Base-by-base conservation (phyloP, 192 early-diverging fungal species). In the Coemansia sp. region DNA sequence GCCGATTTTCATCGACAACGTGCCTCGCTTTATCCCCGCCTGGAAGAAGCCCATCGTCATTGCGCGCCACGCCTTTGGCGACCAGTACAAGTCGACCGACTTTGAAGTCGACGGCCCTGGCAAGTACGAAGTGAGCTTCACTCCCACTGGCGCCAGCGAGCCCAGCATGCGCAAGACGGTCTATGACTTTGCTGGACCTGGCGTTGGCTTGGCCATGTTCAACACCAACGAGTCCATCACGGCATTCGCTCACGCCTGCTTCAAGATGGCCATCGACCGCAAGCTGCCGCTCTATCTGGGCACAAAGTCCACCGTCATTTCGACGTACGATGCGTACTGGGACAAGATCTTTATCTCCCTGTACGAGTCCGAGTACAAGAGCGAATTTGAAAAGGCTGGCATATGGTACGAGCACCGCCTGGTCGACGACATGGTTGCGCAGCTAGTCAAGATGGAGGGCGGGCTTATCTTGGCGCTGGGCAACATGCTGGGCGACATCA, bases 391-490 rank as follows among this genome's bases (percentile, higher is more conserved):
- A 70, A 84, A 75, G 29, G 75, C 75, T n/a, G 87, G 87, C 50
- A 96, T 99, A 80, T 99, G 93, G 94, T 99, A 99, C 74, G 95
- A 97, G 80, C 97, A 99, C 81, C 90, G 97, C 56, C 84, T 98
- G 35, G 96, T 98, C 70, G 97, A 98, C 83, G 97, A 98, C 76
- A 97, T 97, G 95, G 94, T 96, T 78, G 97, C 97, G 6, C 95
- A 99, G 84, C 91, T 91, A 56, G 83, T 99, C 69, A 99, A 99
- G 84, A 95, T 94, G 49, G 79, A 89, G 39, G 97, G 97, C 53
- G 93, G 92, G 32, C 95, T 96, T 56, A 90, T 98, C 16, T 94
- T 94, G 88, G 95, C 96, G 11, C 88, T 87, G 81, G 95, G 95
- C 82, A 98, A 98, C 88, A 95, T 95, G 84, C 92, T 95, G 68